Evolutionary conservation across 345 rosid species (phyloP), one percentile per base, ranked within the genome.

Genomic region (Corymbia maculata): DNA sequence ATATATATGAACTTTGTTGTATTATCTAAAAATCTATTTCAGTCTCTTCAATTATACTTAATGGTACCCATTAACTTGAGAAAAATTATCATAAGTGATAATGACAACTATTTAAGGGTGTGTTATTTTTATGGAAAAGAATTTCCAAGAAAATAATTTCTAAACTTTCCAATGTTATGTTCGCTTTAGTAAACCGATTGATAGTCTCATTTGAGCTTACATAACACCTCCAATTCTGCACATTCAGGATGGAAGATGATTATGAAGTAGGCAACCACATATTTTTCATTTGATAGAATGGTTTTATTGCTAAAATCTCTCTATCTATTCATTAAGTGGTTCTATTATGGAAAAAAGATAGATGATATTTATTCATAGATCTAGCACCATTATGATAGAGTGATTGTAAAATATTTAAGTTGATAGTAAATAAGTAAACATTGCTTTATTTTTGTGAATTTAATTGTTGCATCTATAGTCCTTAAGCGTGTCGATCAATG

Each of bases 41-140:
- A 9, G 4, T 4, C n/a, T 57, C 64, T 57, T 57, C 64, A 24
- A 57, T 57, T 57, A 24, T 57, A 57, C 24, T 21, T 57, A 57
- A 57, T 22, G 11, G 64, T 57, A 11, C 66, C 7, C 61, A 11
- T 59, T 59, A 24, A 26, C 64, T 57, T 11, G 30, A 26, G 28
- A 59, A 26, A 61, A 26, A 61, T n/a, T 5, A 26, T 61, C 30
- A 8, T 61, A 61, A 61, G 68, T 26, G 8, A n/a, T 61, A 61
- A 61, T 61, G 26, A 61, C 8, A 61, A 11, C 13, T 26, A 61
- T 26, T 61, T 1, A 1, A 61, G n/a, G 13, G 3, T 2, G 6
- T 0, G 68, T 61, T 4, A 11, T 3, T 26, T 11, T 61, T 0
- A 0, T 2, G 5, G 4, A 61, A 61, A 26, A 61, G 7, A 26